phyloP scores from a whole-genome alignment of 2,329 filamentous ascomycete genomes.

The Drechslerella dactyloides region DNA sequence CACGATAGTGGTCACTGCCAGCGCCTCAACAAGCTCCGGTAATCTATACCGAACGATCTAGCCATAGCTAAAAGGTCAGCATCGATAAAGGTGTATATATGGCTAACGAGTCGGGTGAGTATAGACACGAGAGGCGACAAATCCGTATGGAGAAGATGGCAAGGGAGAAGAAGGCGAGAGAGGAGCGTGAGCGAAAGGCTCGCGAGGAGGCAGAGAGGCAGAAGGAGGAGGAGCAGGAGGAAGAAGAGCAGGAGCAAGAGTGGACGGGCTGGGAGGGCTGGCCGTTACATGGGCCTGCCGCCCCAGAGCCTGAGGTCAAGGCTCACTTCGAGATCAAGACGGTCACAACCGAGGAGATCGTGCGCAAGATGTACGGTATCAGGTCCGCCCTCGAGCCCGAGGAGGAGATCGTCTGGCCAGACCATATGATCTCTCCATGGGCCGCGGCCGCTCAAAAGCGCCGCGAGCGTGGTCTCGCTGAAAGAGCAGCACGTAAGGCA shows the following conservation, averaged over 20 bases:
- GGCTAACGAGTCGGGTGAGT: background rate
- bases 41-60: background rate
- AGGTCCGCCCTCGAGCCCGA: slow-evolving; percentile 13
- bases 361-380: slow-evolving; percentile 8
- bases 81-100: background rate
- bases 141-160: background rate
- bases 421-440: slow-evolving; percentile 1
- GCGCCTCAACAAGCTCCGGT: background rate
- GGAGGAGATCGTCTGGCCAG: background rate
- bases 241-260: background rate
- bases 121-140: background rate
- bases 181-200: background rate
- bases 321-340: background rate
- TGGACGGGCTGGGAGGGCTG: background rate
- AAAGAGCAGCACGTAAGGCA: slow-evolving; percentile 4
- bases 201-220: background rate
- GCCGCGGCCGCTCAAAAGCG: slow-evolving; percentile 5
- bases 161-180: background rate
- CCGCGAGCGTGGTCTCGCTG: background rate
- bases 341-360: background rate
- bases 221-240: background rate
- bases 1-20: slow-evolving; percentile 10
- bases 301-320: background rate
- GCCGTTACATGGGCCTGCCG: background rate
- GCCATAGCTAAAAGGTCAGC: background rate